Conservation (phyloP, 768 basidiomycete genomes). For the Dentipellis sp. region DNA sequence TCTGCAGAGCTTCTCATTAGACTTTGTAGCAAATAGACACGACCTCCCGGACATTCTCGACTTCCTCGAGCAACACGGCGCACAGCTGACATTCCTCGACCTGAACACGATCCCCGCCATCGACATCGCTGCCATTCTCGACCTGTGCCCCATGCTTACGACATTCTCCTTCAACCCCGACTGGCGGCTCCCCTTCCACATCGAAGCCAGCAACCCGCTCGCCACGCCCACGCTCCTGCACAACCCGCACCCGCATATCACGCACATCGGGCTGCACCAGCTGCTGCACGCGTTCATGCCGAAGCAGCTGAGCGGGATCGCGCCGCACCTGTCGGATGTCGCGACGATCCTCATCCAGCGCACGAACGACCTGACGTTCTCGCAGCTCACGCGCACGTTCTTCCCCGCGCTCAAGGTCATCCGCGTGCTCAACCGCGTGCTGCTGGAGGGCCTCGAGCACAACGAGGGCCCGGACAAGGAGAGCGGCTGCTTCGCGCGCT, state of each 20-base stretch:
- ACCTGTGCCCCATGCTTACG: conserved; percentile 50
- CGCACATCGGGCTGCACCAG: conserved; percentile 60
- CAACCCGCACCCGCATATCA: conserved; percentile 48
- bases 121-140: conserved; percentile 50
- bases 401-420: conserved; percentile 57
- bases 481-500: conserved; percentile 33
- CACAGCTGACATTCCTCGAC: conserved; percentile 53
- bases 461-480: conserved; percentile 36
- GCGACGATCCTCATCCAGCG: conserved; percentile 31
- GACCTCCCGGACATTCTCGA: conserved; percentile 50
- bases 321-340: conserved; percentile 34
- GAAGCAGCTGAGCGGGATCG: conserved; percentile 39
- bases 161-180: conserved; percentile 70
- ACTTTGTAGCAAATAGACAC: conserved; percentile 34
- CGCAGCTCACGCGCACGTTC: conserved; percentile 38
- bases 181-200: conserved; percentile 40
- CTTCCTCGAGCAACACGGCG: conserved; percentile 55
- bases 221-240: conserved; percentile 19
- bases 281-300: conserved; percentile 56
- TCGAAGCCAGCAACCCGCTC: conserved; percentile 12
- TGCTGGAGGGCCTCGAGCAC: conserved; percentile 50
- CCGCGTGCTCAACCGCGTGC: conserved; percentile 43
- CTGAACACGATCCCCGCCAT: conserved; percentile 47
- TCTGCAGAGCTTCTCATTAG: conserved; percentile 48
- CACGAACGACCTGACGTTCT: conserved; percentile 60